Evolutionary conservation across 2,329 filamentous ascomycete genomes (phyloP).

Genomic region (Clonostachys rosea): DNA sequence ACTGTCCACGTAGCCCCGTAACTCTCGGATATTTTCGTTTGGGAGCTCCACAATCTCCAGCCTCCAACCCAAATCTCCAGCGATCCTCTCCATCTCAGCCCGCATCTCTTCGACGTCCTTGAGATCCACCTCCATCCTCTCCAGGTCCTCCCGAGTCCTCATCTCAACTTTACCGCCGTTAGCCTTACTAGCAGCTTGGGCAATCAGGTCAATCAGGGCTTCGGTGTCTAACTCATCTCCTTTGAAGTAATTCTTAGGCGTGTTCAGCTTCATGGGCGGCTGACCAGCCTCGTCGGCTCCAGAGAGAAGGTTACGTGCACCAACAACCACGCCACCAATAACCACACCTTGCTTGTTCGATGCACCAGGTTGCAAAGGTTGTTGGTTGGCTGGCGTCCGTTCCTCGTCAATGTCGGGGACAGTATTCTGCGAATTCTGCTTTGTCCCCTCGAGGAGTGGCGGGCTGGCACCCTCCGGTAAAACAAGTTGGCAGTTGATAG

Average conservation of each 20-base stretch:
- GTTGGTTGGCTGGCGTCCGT: background rate
- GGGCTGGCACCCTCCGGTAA: slow-evolving; percentile 40
- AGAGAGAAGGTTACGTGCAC: slow-evolving; percentile 43
- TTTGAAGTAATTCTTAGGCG: slow-evolving; percentile 34
- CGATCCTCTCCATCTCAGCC: slow-evolving; percentile 62
- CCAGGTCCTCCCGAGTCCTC: slow-evolving; percentile 62
- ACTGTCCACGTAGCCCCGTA: slow-evolving; percentile 65
- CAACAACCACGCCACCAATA: slow-evolving; percentile 50
- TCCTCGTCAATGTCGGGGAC: slow-evolving; percentile 6
- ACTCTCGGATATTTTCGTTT: slow-evolving; percentile 49
- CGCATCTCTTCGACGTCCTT: slow-evolving; percentile 66
- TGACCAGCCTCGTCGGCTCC: slow-evolving; percentile 40
- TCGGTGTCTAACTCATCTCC: slow-evolving; percentile 4
- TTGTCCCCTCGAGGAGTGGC: slow-evolving; percentile 22
- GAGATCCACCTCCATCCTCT: slow-evolving; percentile 61
- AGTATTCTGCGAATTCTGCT: background rate
- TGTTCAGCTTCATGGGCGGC: slow-evolving; percentile 36
- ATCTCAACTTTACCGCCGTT: slow-evolving; percentile 17
- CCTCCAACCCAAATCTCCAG: slow-evolving; percentile 71
- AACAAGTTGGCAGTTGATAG: slow-evolving; percentile 73
- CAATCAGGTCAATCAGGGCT: slow-evolving; percentile 34
- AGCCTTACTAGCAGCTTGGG: slow-evolving; percentile 25
- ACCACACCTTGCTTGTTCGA: slow-evolving; percentile 26
- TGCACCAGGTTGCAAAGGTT: background rate
- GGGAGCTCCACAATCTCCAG: slow-evolving; percentile 73